A percentile compares a stretch with the other conserved stretches of the same genome.
Conservation (phyloP, 2,329 filamentous ascomycete genomes). For the Aspergillus sojae region DNA sequence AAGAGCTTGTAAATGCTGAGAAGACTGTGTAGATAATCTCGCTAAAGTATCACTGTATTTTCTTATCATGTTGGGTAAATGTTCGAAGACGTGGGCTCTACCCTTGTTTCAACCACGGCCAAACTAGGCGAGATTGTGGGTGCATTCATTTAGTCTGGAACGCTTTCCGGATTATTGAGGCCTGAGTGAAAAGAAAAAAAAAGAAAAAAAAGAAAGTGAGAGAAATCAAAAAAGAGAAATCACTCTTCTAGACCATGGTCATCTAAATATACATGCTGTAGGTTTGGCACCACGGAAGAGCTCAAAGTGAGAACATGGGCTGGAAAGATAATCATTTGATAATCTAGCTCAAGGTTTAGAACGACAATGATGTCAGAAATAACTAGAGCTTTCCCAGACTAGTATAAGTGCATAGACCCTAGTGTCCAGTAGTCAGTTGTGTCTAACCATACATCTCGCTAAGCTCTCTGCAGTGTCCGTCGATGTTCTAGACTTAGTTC, state of each 20-base stretch:
- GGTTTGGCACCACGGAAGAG: neutral
- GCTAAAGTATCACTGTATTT: too few species aligned
- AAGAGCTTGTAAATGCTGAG: neutral
- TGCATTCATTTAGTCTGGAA: accelerated
- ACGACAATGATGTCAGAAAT: too few species aligned
- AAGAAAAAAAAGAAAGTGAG: neutral
- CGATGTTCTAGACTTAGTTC: too few species aligned
- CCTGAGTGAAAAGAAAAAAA: neutral
- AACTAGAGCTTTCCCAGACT: too few species aligned
- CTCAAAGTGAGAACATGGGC: neutral
- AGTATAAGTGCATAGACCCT: too few species aligned
- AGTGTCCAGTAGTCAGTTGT: too few species aligned
- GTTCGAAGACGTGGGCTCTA: neutral
- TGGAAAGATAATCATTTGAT: neutral
- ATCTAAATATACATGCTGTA: neutral
- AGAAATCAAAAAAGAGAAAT: neutral
- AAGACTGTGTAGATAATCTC: too few species aligned
- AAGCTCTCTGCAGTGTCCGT: too few species aligned
- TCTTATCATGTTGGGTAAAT: neutral
- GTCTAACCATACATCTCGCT: too few species aligned
- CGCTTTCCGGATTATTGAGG: neutral
- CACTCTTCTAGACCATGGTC: neutral
- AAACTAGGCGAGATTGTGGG: neutral
- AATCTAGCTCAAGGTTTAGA: too few species aligned
- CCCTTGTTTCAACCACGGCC: neutral